These are phyloP conservation scores for Hyaloscypha finlandica DNA, from an alignment of 495 filamentous ascomycete genomes.

Conservation along the genomic window DNA sequence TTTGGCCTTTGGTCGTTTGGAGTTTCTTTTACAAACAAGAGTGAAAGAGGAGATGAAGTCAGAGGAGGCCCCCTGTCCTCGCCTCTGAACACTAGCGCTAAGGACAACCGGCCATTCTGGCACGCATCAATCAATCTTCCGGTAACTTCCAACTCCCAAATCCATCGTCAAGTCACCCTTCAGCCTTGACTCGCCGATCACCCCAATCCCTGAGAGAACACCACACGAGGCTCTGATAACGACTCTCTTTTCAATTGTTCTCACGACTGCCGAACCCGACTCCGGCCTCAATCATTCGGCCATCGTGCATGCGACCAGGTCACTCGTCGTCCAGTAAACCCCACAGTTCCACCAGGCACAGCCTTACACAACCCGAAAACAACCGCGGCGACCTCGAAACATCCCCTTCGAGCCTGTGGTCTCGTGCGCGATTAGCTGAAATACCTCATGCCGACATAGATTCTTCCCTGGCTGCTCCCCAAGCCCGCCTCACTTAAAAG, in stretches of 20 bases:
- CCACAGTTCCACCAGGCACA: conserved; percentile 12
- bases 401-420: not conserved
- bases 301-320: conserved; percentile 1
- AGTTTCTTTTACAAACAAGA: not conserved
- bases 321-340: not conserved
- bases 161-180: not conserved
- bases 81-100: not conserved
- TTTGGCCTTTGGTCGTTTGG: not conserved
- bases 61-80: not conserved
- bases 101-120: not conserved
- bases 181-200: conserved; percentile 11
- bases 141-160: not conserved
- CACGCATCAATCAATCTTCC: not conserved
- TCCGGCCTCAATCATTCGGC: conserved; percentile 2
- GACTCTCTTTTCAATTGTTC: conserved; percentile 4
- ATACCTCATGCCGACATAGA: conserved; percentile 13
- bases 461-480: not conserved
- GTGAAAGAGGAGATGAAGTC: not conserved
- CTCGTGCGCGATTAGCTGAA: conserved; percentile 12
- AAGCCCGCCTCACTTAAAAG: not conserved
- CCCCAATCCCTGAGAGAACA: not conserved
- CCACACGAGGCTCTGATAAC: not conserved
- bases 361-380: not conserved
- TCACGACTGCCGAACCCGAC: not conserved
- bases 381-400: not conserved